Evolutionary conservation across 2,329 filamentous ascomycete genomes (phyloP).

Genomic region (Ceratocystis lukuohia): DNA sequence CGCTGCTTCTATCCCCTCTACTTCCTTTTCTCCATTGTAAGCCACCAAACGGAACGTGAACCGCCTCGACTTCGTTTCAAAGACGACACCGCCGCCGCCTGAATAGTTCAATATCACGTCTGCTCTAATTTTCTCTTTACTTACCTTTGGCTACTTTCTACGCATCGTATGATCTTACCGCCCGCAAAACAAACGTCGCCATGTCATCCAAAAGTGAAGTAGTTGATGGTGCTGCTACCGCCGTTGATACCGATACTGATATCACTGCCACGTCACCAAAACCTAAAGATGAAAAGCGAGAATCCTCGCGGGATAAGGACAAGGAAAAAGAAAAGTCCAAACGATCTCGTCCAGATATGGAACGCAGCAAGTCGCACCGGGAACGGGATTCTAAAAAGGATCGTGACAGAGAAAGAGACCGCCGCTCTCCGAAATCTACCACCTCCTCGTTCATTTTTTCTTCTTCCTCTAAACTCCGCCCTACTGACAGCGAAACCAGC

Average conservation of each 20-base stretch:
- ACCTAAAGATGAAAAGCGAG: constrained; percentile 13
- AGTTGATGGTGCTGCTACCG: constrained; percentile 9
- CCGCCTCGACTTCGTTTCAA: not conserved
- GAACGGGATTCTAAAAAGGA: constrained; percentile 27
- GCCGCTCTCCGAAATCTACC: constrained; percentile 31
- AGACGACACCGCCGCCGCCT: not conserved
- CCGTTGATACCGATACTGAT: constrained; percentile 15
- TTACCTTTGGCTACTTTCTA: not conserved
- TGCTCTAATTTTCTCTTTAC: not conserved
- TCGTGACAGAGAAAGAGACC: constrained; percentile 27
- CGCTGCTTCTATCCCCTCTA: not conserved
- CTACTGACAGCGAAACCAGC: constrained; percentile 30
- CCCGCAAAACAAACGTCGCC: not conserved
- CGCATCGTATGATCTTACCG: constrained; percentile 2
- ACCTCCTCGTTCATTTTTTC: constrained; percentile 15
- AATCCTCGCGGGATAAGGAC: constrained; percentile 18
- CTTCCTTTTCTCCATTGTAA: not conserved
- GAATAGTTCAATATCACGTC: not conserved
- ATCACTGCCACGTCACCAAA: constrained; percentile 16
- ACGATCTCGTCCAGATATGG: constrained; percentile 17
- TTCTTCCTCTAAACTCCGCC: constrained; percentile 31
- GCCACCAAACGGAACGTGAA: not conserved
- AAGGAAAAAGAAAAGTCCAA: constrained; percentile 17
- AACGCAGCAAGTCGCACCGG: constrained; percentile 24
- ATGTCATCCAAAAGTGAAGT: constrained; percentile 19